Evolutionary conservation across 2,329 filamentous ascomycete genomes (phyloP), one percentile per base, ranked within the genome.

Genomic region (Didymella exigua): DNA sequence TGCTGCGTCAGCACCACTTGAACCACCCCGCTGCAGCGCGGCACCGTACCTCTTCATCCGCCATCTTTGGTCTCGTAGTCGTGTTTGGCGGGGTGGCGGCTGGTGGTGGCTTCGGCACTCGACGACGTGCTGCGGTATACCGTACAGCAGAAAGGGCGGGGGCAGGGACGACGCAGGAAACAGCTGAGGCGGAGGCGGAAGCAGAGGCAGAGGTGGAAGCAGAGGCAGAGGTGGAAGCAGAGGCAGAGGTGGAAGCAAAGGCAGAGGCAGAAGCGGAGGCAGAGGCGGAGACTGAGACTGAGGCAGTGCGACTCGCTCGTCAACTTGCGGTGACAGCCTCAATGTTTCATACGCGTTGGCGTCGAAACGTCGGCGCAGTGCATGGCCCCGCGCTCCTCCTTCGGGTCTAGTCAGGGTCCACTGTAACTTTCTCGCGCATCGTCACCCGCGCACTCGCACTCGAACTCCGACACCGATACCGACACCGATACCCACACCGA

Each of bases 1-100:
- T 96, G 68, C 49, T 31, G 21, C 9, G 53, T 71, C 36, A 68
- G 58, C n/a, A 24, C 36, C 14, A 27, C 3, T 2, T 19, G 2
- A 30, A 5, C 37, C 23, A 14, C 6, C 4, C 19, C 11, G 8
- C 23, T 5, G 23, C 8, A 11, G 5, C 5, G 11, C 9, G 16
- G 19, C 5, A 14, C n/a, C 27, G 13, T 61, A 70, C 68, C 61
- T 76, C 61, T 50, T 67, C 70, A 61, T 76, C 73, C 23, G 74
- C 72, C 74, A 76, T 76, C 10, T 5, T 41, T 10, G 30, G 5
- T 29, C 33, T 36, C 18, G 29, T 29, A 46, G 41, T n/a, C 13
- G 26, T 27, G 33, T 24, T 42, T 53, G 33, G 50, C 37, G 50
- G 50, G 50, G 50, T 30, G 31, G 1, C 33, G 14, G 27, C 3